Evolutionary conservation across 202 grass and related monocot genomes (phyloP).

Genomic region (Zoysia matrella): DNA sequence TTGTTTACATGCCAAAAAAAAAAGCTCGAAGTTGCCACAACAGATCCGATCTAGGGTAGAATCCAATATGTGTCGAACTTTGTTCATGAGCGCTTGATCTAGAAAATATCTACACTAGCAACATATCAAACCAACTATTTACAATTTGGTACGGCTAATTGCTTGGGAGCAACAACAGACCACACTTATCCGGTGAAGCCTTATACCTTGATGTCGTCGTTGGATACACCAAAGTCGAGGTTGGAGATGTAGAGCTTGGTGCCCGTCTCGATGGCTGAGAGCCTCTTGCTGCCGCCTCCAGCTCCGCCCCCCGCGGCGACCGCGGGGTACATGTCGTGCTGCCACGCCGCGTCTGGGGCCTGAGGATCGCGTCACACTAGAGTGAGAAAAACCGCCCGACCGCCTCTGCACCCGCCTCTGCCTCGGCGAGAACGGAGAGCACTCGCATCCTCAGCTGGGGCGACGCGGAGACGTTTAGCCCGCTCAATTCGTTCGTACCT

Average conservation of each 20-base stretch:
- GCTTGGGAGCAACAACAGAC: neutral
- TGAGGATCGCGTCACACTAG: conserved; percentile 75
- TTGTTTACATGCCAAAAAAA: neutral
- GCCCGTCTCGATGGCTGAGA: conserved; percentile 88
- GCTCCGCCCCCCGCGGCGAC: conserved; percentile 51
- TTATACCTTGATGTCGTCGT: conserved; percentile 92
- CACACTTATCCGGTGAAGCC: neutral
- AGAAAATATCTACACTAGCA: neutral
- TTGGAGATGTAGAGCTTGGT: conserved; percentile 97
- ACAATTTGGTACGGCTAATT: neutral
- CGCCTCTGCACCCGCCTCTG: conserved; percentile 55
- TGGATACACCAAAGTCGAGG: conserved; percentile 91
- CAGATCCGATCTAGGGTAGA: neutral
- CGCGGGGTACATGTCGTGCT: conserved; percentile 81
- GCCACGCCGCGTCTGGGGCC: conserved; percentile 88
- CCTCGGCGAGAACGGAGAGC: conserved; percentile 44
- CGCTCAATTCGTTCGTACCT: conserved; percentile 80
- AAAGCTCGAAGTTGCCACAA: neutral
- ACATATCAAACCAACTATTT: neutral
- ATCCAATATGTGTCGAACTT: neutral
- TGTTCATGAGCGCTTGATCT: conserved; percentile 27
- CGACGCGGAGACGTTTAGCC: conserved; percentile 41
- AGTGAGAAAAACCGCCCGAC: conserved; percentile 81
- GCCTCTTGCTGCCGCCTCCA: conserved; percentile 46
- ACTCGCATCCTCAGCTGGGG: conserved; percentile 41